These are phyloP conservation scores for Scalesia atractyloides DNA, from an alignment of 129 eudicot species.

Conservation along the genomic window DNA sequence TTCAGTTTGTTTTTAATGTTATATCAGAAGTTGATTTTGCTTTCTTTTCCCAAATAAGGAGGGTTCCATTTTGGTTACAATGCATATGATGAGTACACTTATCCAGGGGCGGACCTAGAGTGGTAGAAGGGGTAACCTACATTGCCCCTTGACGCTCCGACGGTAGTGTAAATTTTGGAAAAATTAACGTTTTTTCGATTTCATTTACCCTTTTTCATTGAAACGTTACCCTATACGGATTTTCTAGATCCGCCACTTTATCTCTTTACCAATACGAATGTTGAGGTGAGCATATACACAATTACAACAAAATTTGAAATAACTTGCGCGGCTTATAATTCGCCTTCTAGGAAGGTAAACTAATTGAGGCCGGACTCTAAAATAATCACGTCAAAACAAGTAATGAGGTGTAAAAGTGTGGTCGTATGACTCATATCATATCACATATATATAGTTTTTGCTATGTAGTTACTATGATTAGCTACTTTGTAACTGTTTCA, in stretches of 20 bases:
- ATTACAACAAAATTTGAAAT: background rate
- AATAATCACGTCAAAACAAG: background rate
- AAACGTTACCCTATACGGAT: no score
- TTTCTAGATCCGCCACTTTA: no score
- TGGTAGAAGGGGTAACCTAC: no score
- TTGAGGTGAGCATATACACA: background rate
- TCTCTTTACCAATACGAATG: background rate
- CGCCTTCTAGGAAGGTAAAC: no score
- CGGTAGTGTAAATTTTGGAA: no score
- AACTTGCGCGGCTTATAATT: background rate
- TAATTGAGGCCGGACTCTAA: no score
- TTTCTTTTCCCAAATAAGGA: background rate
- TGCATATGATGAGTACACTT: background rate
- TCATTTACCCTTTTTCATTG: no score
- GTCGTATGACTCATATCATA: background rate
- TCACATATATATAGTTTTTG: background rate
- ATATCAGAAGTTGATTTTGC: background rate
- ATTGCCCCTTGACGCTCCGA: no score
- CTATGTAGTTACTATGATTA: background rate
- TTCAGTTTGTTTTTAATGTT: background rate
- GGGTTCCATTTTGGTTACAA: background rate
- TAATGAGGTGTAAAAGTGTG: background rate
- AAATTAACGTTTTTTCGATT: no score
- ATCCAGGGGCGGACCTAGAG: no score
- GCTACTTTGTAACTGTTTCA: background rate